These are phyloP conservation scores for Microdochium nivale DNA, from an alignment of 2,329 filamentous ascomycete species.

Conservation along the genomic window DNA sequence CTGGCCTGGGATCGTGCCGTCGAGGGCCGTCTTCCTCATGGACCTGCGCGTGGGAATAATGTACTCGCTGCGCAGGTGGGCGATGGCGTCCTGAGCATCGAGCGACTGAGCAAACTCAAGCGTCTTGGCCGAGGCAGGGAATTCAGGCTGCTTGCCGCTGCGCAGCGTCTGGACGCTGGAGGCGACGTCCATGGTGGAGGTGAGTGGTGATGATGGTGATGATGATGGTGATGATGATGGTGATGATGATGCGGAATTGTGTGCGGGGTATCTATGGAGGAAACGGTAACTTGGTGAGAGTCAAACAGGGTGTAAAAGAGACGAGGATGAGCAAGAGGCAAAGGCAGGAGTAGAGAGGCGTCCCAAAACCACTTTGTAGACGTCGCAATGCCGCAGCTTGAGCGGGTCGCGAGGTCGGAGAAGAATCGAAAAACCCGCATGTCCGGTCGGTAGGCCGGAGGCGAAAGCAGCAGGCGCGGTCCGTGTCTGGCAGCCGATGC, in stretches of 20 bases:
- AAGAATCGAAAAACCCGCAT: not conserved
- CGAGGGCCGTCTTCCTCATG: slow-evolving; percentile 53
- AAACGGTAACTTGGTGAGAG: not conserved
- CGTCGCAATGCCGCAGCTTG: not conserved
- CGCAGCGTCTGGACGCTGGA: not conserved
- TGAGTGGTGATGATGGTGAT: too few relatives aligned
- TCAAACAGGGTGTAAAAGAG: not conserved
- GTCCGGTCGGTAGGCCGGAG: too few relatives aligned
- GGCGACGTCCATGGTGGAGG: not conserved
- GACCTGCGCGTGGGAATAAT: slow-evolving; percentile 68
- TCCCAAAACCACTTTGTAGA: not conserved
- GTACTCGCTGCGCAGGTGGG: slow-evolving; percentile 60
- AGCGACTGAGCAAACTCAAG: slow-evolving; percentile 41
- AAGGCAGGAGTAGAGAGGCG: not conserved
- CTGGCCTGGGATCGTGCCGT: slow-evolving; percentile 32
- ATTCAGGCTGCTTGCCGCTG: slow-evolving; percentile 28
- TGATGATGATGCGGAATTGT: not conserved
- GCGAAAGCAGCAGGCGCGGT: too few relatives aligned
- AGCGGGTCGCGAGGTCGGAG: not conserved
- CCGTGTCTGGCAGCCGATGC: not conserved
- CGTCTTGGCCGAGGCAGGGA: slow-evolving; percentile 37
- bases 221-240: not conserved
- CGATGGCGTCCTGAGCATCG: slow-evolving; percentile 53
- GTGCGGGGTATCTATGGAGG: not conserved
- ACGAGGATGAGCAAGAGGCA: not conserved